Percentiles rank a stretch among this genome's conserved stretches.
These are phyloP conservation scores for Saturnispora kantuleensis DNA, from an alignment of 805 yeast genomes.

Conservation along the genomic window DNA sequence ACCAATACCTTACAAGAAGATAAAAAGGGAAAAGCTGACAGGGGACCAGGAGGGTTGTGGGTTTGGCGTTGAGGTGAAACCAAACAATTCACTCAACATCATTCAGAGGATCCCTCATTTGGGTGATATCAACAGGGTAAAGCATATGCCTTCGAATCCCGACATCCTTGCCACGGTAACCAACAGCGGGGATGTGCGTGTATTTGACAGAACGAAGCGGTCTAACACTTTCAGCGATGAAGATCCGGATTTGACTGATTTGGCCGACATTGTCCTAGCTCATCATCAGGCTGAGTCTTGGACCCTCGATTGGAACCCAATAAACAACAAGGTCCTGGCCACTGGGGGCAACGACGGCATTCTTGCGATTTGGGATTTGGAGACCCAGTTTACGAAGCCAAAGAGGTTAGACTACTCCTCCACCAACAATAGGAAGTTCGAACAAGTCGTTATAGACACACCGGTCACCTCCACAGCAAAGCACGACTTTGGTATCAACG, in stretches of 20 bases:
- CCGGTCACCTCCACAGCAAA: constrained; percentile 19
- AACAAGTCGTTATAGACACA: constrained; percentile 6
- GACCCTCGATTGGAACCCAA: constrained; percentile 68
- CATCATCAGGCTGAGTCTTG: constrained; percentile 45
- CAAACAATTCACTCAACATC: constrained; percentile 12
- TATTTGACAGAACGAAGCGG: constrained; percentile 82
- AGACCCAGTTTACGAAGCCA: constrained; percentile 11
- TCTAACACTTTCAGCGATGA: constrained; percentile 34
- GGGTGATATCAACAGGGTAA: constrained; percentile 66
- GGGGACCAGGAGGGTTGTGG: background rate
- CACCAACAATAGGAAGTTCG: constrained; percentile 5
- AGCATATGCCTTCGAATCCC: constrained; percentile 79
- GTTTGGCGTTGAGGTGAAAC: constrained; percentile 1
- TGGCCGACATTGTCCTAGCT: constrained; percentile 19
- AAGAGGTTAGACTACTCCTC: constrained; percentile 10
- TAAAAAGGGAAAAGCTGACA: background rate
- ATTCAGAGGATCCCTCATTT: constrained; percentile 54
- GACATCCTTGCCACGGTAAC: constrained; percentile 68
- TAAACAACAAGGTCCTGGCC: constrained; percentile 47
- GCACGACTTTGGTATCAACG: constrained; percentile 52
- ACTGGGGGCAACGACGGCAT: constrained; percentile 57
- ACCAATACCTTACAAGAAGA: constrained; percentile 9
- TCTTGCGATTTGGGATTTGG: constrained; percentile 61
- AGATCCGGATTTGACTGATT: constrained; percentile 9
- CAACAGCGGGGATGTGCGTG: constrained; percentile 50